These are phyloP conservation scores for Talaromyces amestolkiae DNA, from an alignment of 2,329 filamentous ascomycete species.

Conservation along the genomic window DNA sequence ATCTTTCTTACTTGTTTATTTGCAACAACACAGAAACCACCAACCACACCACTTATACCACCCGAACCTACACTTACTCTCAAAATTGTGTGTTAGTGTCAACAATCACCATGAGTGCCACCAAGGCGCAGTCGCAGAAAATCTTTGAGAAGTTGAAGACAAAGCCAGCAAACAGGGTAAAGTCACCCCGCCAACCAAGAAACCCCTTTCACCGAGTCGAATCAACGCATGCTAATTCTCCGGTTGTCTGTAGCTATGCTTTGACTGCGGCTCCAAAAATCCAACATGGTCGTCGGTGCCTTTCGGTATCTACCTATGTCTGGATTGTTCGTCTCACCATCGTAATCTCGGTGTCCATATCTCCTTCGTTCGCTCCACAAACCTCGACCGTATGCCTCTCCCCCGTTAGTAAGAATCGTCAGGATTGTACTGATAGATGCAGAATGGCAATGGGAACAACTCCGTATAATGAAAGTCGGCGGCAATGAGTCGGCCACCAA, in stretches of 20 bases:
- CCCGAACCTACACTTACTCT: not conserved
- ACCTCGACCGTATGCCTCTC: conserved; percentile 82
- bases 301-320: conserved; percentile 94
- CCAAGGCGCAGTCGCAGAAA: conserved; percentile 92
- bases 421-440: conserved; percentile 25
- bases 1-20: conserved; percentile 7
- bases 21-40: conserved; percentile 20
- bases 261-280: conserved; percentile 96
- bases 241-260: conserved; percentile 69
- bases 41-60: conserved; percentile 2
- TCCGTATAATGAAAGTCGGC: conserved; percentile 95
- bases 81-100: conserved; percentile 15
- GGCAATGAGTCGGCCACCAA: conserved; percentile 98
- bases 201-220: not conserved
- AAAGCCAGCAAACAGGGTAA: conserved; percentile 91
- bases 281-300: conserved; percentile 98
- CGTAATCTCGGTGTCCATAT: conserved; percentile 98
- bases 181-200: conserved; percentile 27
- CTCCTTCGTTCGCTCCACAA: conserved; percentile 96
- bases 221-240: not conserved
- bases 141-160: conserved; percentile 97
- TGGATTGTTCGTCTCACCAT: conserved; percentile 96
- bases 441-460: conserved; percentile 99
- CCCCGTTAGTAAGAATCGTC: not conserved
- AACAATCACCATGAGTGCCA: conserved; percentile 60